Conservation (phyloP, 345 rosid genomes). For the Conringia planisiliqua region DNA sequence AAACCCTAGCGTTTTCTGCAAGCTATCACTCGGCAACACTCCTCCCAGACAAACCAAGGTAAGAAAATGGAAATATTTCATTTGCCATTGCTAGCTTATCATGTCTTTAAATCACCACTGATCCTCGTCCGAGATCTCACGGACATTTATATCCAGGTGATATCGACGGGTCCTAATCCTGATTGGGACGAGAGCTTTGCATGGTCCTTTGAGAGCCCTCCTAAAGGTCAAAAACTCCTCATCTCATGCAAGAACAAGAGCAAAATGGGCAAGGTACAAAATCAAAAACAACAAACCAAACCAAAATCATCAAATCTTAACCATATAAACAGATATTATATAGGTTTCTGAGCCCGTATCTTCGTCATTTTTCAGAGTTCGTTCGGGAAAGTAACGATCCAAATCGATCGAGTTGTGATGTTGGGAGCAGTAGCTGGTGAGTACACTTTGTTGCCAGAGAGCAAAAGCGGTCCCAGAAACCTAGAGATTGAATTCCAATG, state of each 20-base stretch:
- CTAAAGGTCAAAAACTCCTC: constrained; percentile 96
- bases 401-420: constrained; percentile 93
- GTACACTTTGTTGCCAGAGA: constrained; percentile 76
- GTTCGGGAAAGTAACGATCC: constrained; percentile 94
- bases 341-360: no score
- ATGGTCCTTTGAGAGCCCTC: constrained; percentile 98
- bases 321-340: no score
- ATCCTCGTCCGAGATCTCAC: no score
- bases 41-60: constrained; percentile 92
- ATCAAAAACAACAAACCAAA: no score
- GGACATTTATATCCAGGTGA: constrained; percentile 40
- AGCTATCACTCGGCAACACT: constrained; percentile 81
- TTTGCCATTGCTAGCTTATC: no score
- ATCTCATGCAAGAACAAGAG: constrained; percentile 98
- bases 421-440: constrained; percentile 93
- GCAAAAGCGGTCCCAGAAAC: constrained; percentile 89
- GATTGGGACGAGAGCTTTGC: constrained; percentile 97
- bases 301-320: no score
- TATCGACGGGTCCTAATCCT: constrained; percentile 94
- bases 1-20: constrained; percentile 90
- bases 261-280: constrained; percentile 93
- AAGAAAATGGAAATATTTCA: neutral
- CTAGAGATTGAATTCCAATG: constrained; percentile 96
- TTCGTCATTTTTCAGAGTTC: constrained; percentile 54
- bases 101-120: neutral